Evolutionary conservation across 192 early-diverging fungal species (phyloP).

Genomic region (Backusella parvicylindrica): DNA sequence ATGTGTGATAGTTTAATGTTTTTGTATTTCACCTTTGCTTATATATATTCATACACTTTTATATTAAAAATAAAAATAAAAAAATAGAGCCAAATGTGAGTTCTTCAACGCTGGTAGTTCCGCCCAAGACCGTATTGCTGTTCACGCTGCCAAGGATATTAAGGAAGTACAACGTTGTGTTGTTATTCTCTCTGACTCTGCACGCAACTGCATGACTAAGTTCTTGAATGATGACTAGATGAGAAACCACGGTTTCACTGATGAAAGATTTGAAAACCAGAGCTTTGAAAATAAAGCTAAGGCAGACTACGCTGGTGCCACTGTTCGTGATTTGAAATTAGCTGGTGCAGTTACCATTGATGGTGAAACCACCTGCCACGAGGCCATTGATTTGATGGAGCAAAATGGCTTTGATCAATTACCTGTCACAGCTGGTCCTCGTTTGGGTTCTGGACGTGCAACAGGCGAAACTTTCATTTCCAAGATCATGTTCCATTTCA

Average conservation of each 20-base stretch:
- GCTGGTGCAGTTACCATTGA: conserved; percentile 86
- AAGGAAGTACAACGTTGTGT: conserved; percentile 88
- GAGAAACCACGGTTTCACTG: conserved; percentile 84
- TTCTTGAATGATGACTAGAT: conserved; percentile 99
- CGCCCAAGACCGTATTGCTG: conserved; percentile 96
- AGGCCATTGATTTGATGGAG: conserved; percentile 90
- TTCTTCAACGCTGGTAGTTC: conserved; percentile 98
- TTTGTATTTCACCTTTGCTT: background rate
- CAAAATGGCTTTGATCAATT: conserved; percentile 92
- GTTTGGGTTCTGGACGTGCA: conserved; percentile 70
- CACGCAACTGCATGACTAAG: conserved; percentile 99
- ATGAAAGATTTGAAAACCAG: conserved; percentile 65
- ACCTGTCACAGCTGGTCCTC: conserved; percentile 77
- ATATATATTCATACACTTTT: background rate
- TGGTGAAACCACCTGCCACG: conserved; percentile 62
- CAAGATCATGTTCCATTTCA: conserved; percentile 78
- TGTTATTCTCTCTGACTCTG: conserved; percentile 95
- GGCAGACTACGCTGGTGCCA: conserved; percentile 77
- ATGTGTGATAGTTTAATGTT: no score
- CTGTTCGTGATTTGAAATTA: conserved; percentile 76
- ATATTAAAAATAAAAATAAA: background rate
- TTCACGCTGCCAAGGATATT: conserved; percentile 80
- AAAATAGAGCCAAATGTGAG: conserved; percentile 89
- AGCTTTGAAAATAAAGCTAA: conserved; percentile 63
- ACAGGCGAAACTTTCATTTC: conserved; percentile 60